phyloP scores from a whole-genome alignment of 306 rosid genomes.

The Citrullus colocynthis region DNA sequence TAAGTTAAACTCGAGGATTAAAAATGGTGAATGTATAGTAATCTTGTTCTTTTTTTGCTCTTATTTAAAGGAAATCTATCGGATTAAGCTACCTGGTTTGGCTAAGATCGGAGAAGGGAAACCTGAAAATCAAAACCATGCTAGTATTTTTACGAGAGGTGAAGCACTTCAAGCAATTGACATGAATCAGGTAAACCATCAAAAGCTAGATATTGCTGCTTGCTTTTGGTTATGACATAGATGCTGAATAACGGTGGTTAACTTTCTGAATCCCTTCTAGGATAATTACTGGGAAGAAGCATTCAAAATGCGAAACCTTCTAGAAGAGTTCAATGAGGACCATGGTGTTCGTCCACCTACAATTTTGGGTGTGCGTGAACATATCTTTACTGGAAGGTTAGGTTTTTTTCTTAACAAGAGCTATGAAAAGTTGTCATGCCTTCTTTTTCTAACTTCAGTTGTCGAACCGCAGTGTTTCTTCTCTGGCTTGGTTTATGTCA shows the following conservation, averaged over 20 bases:
- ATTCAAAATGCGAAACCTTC: slow-evolving; percentile 90
- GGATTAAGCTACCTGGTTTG: slow-evolving; percentile 81
- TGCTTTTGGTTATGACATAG: slow-evolving; percentile 11
- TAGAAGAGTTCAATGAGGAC: slow-evolving; percentile 90
- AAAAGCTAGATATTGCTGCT: slow-evolving; percentile 12
- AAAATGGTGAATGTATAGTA: neutral
- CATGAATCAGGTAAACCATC: slow-evolving; percentile 77
- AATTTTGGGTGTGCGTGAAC: slow-evolving; percentile 95
- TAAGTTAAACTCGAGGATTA: slow-evolving; percentile 12
- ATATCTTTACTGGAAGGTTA: slow-evolving; percentile 94
- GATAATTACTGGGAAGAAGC: slow-evolving; percentile 99
- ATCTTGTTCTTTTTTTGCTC: slow-evolving; percentile 22
- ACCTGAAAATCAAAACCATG: slow-evolving; percentile 99
- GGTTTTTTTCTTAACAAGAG: slow-evolving; percentile 12
- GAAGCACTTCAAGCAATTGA: slow-evolving; percentile 97
- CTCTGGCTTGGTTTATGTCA: slow-evolving; percentile 99
- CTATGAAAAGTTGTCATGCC: neutral
- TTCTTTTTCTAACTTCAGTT: slow-evolving; percentile 1
- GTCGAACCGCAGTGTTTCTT: slow-evolving; percentile 67
- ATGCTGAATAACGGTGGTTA: slow-evolving; percentile 16
- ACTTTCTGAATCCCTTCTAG: slow-evolving; percentile 31
- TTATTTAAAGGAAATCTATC: slow-evolving; percentile 66
- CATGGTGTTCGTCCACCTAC: slow-evolving; percentile 95
- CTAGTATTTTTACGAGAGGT: slow-evolving; percentile 82
- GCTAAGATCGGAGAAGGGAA: slow-evolving; percentile 96